phyloP scores from a whole-genome alignment of 2,329 filamentous ascomycete species.

The Alternaria triticimaculans region DNA sequence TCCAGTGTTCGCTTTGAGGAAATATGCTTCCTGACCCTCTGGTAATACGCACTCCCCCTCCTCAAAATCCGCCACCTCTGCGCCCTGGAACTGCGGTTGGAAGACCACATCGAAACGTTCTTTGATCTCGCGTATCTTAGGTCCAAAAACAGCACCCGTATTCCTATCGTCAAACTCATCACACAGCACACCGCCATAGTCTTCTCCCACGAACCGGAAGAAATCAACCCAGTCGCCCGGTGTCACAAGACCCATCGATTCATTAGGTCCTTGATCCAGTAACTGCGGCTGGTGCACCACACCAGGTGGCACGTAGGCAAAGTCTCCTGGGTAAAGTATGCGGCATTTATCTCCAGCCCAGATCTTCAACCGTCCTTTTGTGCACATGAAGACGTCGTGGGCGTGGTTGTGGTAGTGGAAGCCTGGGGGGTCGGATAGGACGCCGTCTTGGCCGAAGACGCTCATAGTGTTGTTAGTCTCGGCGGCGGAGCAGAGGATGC shows the following conservation, averaged over 20 bases:
- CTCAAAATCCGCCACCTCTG: slow-evolving; percentile 15
- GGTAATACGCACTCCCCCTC: slow-evolving; percentile 15
- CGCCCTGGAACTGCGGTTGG: slow-evolving; percentile 17
- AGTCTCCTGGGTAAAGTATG: slow-evolving; percentile 26
- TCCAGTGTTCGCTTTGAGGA: slow-evolving; percentile 26
- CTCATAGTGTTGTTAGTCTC: slow-evolving; percentile 25
- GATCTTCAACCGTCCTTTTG: slow-evolving; percentile 23
- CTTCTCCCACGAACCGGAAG: slow-evolving; percentile 25
- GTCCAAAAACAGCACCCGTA: slow-evolving; percentile 15
- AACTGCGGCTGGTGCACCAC: slow-evolving; percentile 27
- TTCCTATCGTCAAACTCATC: slow-evolving; percentile 23
- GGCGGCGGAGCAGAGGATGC: slow-evolving; percentile 22
- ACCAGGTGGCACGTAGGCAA: slow-evolving; percentile 25
- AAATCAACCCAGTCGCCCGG: slow-evolving; percentile 31
- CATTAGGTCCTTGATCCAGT: slow-evolving; percentile 19
- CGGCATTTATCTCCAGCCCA: slow-evolving; percentile 25
- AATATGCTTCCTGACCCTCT: slow-evolving; percentile 17
- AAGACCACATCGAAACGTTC: slow-evolving; percentile 30
- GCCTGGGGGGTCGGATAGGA: slow-evolving; percentile 23
- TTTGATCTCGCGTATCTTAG: slow-evolving; percentile 25
- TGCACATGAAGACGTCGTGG: slow-evolving; percentile 32
- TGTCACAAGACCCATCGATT: slow-evolving; percentile 25
- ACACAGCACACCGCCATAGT: slow-evolving; percentile 24
- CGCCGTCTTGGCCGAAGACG: slow-evolving; percentile 26
- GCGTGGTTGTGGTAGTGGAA: slow-evolving; percentile 30